Conservation (phyloP, 2,329 filamentous ascomycete genomes). For the Catunica adiposa region DNA sequence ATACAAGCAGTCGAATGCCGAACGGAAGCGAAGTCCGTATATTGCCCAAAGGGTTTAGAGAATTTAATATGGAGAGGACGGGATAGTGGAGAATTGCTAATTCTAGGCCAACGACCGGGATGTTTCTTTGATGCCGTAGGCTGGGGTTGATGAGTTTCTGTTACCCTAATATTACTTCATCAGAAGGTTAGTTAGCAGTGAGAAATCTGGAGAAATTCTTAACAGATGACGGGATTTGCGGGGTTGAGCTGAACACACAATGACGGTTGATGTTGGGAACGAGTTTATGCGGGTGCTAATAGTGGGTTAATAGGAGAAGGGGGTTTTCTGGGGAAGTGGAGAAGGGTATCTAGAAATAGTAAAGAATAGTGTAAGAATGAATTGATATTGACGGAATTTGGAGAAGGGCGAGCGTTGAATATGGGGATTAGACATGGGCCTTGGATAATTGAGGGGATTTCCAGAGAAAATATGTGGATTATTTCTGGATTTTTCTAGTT, state of each 20-base stretch:
- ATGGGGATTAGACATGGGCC: no score
- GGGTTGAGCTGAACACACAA: background rate
- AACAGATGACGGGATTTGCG: background rate
- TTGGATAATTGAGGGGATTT: background rate
- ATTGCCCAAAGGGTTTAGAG: background rate
- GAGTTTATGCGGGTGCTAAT: no score
- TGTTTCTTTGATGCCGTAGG: no score
- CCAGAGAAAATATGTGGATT: background rate
- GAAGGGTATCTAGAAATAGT: background rate
- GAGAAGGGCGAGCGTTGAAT: no score
- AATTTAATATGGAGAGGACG: background rate
- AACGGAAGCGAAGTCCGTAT: background rate
- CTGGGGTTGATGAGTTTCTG: conserved; percentile 7
- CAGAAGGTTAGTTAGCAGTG: background rate
- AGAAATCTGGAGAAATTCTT: background rate
- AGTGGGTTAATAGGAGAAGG: background rate
- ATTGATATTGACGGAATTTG: background rate
- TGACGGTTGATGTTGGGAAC: no score
- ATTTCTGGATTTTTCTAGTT: background rate
- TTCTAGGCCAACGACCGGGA: no score
- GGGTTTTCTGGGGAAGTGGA: background rate
- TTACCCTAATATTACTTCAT: conserved; percentile 13
- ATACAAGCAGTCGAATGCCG: background rate
- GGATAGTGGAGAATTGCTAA: background rate
- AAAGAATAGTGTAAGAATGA: background rate